Evolutionary conservation across 805 yeast species (phyloP), one percentile per base, ranked within the genome.

Genomic region (Crinitomyces ghanaensis): DNA sequence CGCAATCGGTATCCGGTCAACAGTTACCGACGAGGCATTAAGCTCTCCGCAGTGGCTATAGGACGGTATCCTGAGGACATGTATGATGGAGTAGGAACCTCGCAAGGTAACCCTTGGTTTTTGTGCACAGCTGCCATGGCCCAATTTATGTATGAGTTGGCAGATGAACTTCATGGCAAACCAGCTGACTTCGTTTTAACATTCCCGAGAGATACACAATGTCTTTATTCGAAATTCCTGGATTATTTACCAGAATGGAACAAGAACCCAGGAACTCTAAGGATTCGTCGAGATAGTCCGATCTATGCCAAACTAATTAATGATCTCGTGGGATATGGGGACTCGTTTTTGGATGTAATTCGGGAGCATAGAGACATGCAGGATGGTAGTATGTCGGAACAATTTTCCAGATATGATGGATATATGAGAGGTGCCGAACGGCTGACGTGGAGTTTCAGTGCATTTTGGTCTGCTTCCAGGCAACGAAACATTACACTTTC

Each of bases 21-120:
- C 56, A 13, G 26, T 6, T 39, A 30, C 14, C 34, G 51, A 9
- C 26, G 31, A 38, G 33, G 34, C 19, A 23, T 28, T 13, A 36
- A 33, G 12, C 18, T 30, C 24, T 46, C 56, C 3, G 80, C 79
- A 2, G 75, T 77, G 32, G 94, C 79, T 0, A 56, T 86, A 34
- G 96, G 96, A 3, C 67, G 96, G 50, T 86, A 86, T 50, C 95
- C 95, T 1, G 96, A 86, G 50, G 96, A 86, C 56, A 53, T 77
- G 7, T 86, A 86, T 54, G 78, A 85, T 53, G 95, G 94, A 0
- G 59, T 63, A 39, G 74, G 72, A 0, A 60, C 68, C 0, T 63
- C 77, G 19, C 83, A 75, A 46, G 96, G 95, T 2, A 85, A 86
- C 49, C 96, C 96, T 4, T 86, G 96, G 96, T 83, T 85, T 50